Evolutionary conservation across 2,329 filamentous ascomycete genomes (phyloP).

Genomic region (Aureobasidium namibiae): DNA sequence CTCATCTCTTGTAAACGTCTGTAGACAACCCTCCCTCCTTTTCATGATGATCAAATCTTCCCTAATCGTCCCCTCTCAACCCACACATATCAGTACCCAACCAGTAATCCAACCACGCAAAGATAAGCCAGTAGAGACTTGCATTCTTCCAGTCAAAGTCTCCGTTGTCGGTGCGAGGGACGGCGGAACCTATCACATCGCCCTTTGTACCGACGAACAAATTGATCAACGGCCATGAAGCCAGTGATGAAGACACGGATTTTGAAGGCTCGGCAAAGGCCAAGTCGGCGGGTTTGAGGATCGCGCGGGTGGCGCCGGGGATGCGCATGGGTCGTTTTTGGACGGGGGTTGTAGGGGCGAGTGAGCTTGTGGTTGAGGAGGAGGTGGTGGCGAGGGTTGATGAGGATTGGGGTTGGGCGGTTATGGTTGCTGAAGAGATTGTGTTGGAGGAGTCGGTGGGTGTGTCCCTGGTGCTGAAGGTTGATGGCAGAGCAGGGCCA

Average conservation of each 20-base stretch:
- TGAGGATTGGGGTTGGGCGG: conserved; percentile 10
- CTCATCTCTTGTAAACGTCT: no score
- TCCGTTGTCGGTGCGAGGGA: conserved; percentile 64
- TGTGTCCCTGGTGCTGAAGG: conserved; percentile 27
- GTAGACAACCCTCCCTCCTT: background rate
- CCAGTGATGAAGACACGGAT: conserved; percentile 22
- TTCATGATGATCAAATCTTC: background rate
- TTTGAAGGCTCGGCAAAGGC: conserved; percentile 41
- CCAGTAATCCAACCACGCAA: conserved; percentile 47
- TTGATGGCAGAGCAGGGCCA: conserved; percentile 20
- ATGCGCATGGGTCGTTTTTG: conserved; percentile 23
- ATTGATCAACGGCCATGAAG: conserved; percentile 20
- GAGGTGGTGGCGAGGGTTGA: background rate
- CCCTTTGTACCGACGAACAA: conserved; percentile 36
- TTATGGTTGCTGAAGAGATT: conserved; percentile 34
- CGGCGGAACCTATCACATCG: conserved; percentile 64
- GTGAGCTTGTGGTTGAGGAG: background rate
- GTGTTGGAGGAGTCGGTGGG: conserved; percentile 28
- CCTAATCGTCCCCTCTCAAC: conserved; percentile 42
- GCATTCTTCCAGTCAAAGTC: conserved; percentile 67
- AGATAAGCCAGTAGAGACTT: conserved; percentile 53
- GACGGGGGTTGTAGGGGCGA: background rate
- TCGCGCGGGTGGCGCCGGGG: conserved; percentile 30
- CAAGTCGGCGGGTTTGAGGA: conserved; percentile 36
- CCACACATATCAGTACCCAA: conserved; percentile 56